phyloP scores from a whole-genome alignment of 2,329 filamentous ascomycete genomes.

The Gaeumannomyces tritici region DNA sequence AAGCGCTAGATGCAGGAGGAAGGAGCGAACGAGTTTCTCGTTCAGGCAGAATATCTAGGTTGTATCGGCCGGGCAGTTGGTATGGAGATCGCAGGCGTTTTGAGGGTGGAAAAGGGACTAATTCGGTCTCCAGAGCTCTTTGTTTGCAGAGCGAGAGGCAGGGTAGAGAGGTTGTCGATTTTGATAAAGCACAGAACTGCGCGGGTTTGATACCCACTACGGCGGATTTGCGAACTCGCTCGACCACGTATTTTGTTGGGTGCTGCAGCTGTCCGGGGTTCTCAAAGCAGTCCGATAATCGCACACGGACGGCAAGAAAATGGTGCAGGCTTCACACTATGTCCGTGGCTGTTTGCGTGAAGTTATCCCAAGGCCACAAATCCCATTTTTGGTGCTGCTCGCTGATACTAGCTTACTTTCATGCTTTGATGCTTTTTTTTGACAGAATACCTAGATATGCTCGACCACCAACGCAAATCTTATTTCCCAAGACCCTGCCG shows the following conservation, averaged over 20 bases:
- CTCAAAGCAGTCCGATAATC: background rate
- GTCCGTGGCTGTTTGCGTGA: background rate
- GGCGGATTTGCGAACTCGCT: too few species aligned
- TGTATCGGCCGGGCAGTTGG: too few species aligned
- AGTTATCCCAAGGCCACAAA: background rate
- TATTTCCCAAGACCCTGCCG: conserved; percentile 20
- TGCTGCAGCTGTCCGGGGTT: background rate
- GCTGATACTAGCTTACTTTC: background rate
- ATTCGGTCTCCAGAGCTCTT: too few species aligned
- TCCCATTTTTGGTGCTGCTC: background rate
- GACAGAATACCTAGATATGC: background rate
- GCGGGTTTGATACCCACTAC: too few species aligned
- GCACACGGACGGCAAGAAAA: background rate
- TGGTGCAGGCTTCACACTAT: too few species aligned
- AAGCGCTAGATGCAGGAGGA: background rate
- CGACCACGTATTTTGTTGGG: background rate
- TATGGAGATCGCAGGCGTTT: too few species aligned
- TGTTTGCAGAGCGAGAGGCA: too few species aligned
- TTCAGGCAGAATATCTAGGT: too few species aligned
- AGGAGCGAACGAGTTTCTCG: background rate
- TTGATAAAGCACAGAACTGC: too few species aligned
- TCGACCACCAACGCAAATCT: background rate
- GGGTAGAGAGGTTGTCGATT: too few species aligned
- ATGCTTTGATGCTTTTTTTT: background rate
- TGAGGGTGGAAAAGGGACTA: too few species aligned